phyloP scores from a whole-genome alignment of 1,139 yeast genomes.

The Debaryomycetaceae sp. region DNA sequence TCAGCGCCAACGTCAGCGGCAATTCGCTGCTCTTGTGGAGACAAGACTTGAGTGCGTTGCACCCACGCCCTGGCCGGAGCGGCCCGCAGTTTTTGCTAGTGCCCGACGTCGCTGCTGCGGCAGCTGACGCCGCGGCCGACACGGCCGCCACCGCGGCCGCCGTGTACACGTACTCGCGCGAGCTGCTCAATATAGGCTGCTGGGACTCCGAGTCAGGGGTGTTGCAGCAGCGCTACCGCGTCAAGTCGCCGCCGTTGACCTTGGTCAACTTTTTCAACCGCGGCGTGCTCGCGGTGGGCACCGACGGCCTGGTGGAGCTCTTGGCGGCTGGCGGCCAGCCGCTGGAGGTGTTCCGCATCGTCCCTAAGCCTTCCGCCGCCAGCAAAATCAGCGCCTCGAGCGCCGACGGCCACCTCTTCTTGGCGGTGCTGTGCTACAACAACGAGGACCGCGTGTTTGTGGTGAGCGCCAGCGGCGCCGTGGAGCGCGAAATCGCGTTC shows the following conservation, averaged over 20 bases:
- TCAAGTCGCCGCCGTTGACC: conserved; percentile 13
- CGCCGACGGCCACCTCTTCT: too few relatives aligned
- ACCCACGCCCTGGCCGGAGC: too few relatives aligned
- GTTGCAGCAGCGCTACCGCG: conserved; percentile 12
- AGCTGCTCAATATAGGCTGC: conserved; percentile 12
- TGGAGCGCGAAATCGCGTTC: too few relatives aligned
- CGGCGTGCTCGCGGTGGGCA: conserved; percentile 18
- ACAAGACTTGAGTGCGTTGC: conserved; percentile 15
- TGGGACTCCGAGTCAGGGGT: conserved; percentile 18
- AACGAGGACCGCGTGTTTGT: too few relatives aligned
- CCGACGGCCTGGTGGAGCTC: conserved; percentile 12
- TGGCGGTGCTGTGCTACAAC: too few relatives aligned
- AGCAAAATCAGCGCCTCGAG: too few relatives aligned
- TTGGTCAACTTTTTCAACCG: conserved; percentile 14
- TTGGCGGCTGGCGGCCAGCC: conserved; percentile 6
- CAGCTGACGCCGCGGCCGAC: conserved; percentile 4
- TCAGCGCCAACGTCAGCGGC: conserved; percentile 17
- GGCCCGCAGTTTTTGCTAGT: conserved; percentile 4
- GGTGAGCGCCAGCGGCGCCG: too few relatives aligned
- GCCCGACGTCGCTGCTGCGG: too few relatives aligned
- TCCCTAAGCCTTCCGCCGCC: too few relatives aligned
- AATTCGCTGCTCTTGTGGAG: conserved; percentile 15
- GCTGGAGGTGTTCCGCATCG: too few relatives aligned
- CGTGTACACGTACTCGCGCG: conserved; percentile 15
- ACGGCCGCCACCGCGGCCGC: background rate